Base-by-base conservation (phyloP, 129 eudicot genomes). In the Helichrysum umbraculigerum region DNA sequence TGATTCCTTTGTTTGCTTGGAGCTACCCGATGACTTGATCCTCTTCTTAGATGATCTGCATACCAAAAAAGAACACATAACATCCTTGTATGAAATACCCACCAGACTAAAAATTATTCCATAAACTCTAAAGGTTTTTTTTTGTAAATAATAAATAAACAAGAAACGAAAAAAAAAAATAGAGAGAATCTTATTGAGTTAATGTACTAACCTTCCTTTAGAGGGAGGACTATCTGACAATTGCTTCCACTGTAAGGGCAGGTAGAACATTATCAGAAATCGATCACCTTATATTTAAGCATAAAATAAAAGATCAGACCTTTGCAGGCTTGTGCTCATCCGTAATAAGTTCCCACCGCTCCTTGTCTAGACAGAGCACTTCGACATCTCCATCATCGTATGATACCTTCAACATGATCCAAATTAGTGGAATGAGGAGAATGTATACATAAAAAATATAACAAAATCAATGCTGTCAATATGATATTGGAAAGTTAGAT, bases 301-400 rank as follows among this genome's bases (percentile, higher is more conserved):
- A 72, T 29, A 62, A 61, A 42, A 39, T 20, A 10, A 65, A 58
- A 61, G 42, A n/a, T 64, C 70, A 66, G 25, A 91, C 97, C 90
- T 87, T 84, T 67, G 57, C 62, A 30, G 85, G 79, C 75, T 84
- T 88, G 71, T 66, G 71, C 14, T 75, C 85, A 6, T 47, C 83
- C 60, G 82, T 87, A 80, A 89, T 66, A 41, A 84, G 80, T 80
- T 91, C 93, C 98, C 98, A 94, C 20, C 91, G 83, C 75, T 94
- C 98, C 79, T 82, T 94, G 59, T 83, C 98, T 28, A 94, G 79
- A 70, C 79, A 85, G 20, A 94, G 89, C 77, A 94, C 97, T 86
- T 94, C 98, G 14, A 91, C 87, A 66, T 94, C 98, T 68, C 96
- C 97, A 72, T 94, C 98, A 74, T 91, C 87, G 34, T 94, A 94